Conservation (phyloP, 2,329 filamentous ascomycete genomes). For the Colletotrichum eremochloae region DNA sequence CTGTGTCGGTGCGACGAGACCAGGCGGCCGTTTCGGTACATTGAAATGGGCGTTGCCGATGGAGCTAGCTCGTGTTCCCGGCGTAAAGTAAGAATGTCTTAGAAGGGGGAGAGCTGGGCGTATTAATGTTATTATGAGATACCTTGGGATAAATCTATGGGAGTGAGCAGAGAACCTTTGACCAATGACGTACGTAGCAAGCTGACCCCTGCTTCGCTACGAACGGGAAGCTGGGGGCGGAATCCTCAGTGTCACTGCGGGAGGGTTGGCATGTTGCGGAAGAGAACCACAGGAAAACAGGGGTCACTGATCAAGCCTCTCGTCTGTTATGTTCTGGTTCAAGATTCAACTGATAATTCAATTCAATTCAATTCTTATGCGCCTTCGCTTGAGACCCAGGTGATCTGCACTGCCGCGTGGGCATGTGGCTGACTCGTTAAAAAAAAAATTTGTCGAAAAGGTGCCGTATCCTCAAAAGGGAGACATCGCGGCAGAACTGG, state of each 20-base stretch:
- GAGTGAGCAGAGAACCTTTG: conserved; percentile 7
- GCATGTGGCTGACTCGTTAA: conserved; percentile 2
- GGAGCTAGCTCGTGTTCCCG: conserved; percentile 17
- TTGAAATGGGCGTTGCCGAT: background rate
- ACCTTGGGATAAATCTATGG: background rate
- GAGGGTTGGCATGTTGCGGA: conserved; percentile 22
- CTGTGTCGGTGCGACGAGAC: conserved; percentile 1
- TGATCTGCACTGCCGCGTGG: background rate
- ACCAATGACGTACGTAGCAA: conserved; percentile 42
- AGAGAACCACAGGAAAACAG: conserved; percentile 11
- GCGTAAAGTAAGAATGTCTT: conserved; percentile 9
- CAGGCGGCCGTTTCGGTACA: conserved; percentile 11
- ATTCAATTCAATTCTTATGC: conserved; percentile 20
- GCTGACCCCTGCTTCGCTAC: conserved; percentile 36
- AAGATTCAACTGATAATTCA: conserved; percentile 4
- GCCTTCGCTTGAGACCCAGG: conserved; percentile 27
- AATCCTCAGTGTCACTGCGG: conserved; percentile 17
- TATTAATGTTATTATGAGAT: conserved; percentile 18
- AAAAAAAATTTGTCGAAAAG: background rate
- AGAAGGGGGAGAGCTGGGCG: conserved; percentile 18
- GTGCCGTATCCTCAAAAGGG: background rate
- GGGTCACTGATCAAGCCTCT: conserved; percentile 7
- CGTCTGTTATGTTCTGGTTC: background rate
- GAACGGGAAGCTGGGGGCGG: conserved; percentile 32
- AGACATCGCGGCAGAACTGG: conserved; percentile 1